Conservation (phyloP, 768 basidiomycete species). For the Arthromyces matolae region DNA sequence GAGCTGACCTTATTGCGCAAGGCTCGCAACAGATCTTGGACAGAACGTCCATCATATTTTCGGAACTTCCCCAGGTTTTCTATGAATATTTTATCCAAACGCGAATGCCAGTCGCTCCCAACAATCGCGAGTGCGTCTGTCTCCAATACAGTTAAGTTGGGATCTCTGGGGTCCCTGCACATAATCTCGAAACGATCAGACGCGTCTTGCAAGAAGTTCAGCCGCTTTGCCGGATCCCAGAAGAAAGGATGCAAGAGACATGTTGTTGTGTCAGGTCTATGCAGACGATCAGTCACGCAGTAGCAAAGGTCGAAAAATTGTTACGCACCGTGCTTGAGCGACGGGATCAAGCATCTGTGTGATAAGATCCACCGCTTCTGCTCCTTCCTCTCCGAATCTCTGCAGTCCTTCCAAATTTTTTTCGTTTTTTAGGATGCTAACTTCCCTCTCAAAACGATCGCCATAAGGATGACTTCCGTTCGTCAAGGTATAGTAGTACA, state of each 20-base stretch:
- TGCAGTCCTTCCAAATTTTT: slow-evolving; percentile 71
- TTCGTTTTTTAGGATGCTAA: slow-evolving; percentile 84
- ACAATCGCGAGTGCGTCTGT: slow-evolving; percentile 65
- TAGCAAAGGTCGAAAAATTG: neutral
- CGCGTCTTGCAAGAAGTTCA: slow-evolving; percentile 95
- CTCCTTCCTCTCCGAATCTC: slow-evolving; percentile 87
- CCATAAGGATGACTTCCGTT: slow-evolving; percentile 93
- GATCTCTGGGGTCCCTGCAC: slow-evolving; percentile 87
- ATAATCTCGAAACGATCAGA: slow-evolving; percentile 98
- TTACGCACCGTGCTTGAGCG: slow-evolving; percentile 64
- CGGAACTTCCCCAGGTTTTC: slow-evolving; percentile 96
- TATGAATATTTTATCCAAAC: slow-evolving; percentile 84
- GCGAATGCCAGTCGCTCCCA: slow-evolving; percentile 85
- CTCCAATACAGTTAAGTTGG: slow-evolving; percentile 73
- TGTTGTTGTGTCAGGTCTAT: slow-evolving; percentile 83
- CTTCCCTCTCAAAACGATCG: slow-evolving; percentile 88
- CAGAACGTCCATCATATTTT: slow-evolving; percentile 89
- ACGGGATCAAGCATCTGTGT: slow-evolving; percentile 73
- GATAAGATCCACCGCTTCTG: slow-evolving; percentile 86
- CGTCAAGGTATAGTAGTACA: slow-evolving; percentile 91
- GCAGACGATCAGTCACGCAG: neutral
- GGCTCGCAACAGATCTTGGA: slow-evolving; percentile 90
- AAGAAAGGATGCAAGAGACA: slow-evolving; percentile 94
- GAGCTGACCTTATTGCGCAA: slow-evolving; percentile 85
- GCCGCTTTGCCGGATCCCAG: slow-evolving; percentile 84